Percentiles rank a stretch among this genome's conserved stretches.
These are phyloP conservation scores for Cucumis hystrix DNA, from an alignment of 306 rosid species.

Conservation along the genomic window DNA sequence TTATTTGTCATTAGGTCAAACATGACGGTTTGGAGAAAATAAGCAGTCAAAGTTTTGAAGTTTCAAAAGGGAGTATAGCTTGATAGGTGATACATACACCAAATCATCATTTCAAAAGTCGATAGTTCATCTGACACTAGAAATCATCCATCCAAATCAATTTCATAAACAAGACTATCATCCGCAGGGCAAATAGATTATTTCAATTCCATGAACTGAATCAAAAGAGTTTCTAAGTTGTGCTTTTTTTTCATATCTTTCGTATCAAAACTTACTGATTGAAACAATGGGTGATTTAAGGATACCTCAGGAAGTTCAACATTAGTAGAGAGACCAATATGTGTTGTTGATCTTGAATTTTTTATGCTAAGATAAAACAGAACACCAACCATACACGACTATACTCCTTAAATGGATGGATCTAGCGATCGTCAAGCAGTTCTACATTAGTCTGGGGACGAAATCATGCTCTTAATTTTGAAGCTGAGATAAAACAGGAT, in stretches of 20 bases:
- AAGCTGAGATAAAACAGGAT: background rate
- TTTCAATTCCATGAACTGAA: background rate
- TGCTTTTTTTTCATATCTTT: background rate
- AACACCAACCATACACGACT: background rate
- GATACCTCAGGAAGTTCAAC: background rate
- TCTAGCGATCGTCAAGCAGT: background rate
- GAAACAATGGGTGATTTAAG: background rate
- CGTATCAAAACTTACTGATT: background rate
- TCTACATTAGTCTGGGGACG: background rate
- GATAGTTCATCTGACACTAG: too few relatives aligned
- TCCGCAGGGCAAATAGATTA: background rate
- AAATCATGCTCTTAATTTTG: background rate
- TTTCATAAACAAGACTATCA: background rate
- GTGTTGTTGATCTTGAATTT: background rate
- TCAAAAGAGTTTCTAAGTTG: background rate
- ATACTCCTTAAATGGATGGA: background rate
- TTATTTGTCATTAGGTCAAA: too few relatives aligned
- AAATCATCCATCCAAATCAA: background rate
- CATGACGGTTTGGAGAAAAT: background rate
- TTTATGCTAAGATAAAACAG: background rate
- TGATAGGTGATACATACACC: background rate
- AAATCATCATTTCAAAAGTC: too few relatives aligned
- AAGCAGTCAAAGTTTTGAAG: background rate
- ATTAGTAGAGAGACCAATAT: background rate
- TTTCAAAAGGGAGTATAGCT: too few relatives aligned